Evolutionary conservation across 768 basidiomycete genomes (phyloP).

Genomic region (Calocera viscosa): DNA sequence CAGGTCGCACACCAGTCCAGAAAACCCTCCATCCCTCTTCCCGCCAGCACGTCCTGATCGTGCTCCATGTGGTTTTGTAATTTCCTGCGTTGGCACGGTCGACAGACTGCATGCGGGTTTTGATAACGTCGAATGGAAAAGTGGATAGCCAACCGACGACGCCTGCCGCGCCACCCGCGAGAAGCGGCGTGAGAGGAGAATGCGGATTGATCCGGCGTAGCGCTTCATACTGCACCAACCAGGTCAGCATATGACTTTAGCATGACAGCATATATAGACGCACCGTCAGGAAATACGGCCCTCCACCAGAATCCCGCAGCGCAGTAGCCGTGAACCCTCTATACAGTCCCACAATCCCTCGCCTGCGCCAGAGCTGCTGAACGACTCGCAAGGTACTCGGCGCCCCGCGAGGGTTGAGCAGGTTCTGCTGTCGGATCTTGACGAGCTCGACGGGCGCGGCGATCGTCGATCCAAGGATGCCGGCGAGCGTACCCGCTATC

Average conservation of each 20-base stretch:
- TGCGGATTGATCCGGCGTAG: background rate
- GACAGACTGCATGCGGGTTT: slow-evolving; percentile 70
- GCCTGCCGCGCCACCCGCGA: slow-evolving; percentile 71
- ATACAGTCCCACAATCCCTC: slow-evolving; percentile 60
- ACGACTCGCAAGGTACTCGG: slow-evolving; percentile 31
- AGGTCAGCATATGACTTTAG: background rate
- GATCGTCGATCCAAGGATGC: slow-evolving; percentile 40
- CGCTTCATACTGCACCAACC: background rate
- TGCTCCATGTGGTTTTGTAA: slow-evolving; percentile 47
- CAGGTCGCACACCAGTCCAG: slow-evolving; percentile 64
- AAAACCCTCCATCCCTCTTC: slow-evolving; percentile 58
- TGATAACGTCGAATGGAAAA: slow-evolving; percentile 81
- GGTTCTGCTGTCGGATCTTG: slow-evolving; percentile 71
- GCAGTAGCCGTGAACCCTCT: slow-evolving; percentile 64
- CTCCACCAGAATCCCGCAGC: slow-evolving; percentile 68
- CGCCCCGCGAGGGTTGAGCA: slow-evolving; percentile 22
- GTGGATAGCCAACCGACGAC: slow-evolving; percentile 69
- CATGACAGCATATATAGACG: slow-evolving; percentile 22
- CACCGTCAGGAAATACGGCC: slow-evolving; percentile 72
- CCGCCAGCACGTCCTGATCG: slow-evolving; percentile 43
- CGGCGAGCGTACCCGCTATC: slow-evolving; percentile 68
- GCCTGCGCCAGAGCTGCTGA: slow-evolving; percentile 38
- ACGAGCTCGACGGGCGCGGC: slow-evolving; percentile 77
- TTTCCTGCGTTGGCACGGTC: slow-evolving; percentile 11
- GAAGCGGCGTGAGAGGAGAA: slow-evolving; percentile 30